Base-by-base conservation (phyloP, 2,329 filamentous ascomycete genomes). In the Didymella pinodella region DNA sequence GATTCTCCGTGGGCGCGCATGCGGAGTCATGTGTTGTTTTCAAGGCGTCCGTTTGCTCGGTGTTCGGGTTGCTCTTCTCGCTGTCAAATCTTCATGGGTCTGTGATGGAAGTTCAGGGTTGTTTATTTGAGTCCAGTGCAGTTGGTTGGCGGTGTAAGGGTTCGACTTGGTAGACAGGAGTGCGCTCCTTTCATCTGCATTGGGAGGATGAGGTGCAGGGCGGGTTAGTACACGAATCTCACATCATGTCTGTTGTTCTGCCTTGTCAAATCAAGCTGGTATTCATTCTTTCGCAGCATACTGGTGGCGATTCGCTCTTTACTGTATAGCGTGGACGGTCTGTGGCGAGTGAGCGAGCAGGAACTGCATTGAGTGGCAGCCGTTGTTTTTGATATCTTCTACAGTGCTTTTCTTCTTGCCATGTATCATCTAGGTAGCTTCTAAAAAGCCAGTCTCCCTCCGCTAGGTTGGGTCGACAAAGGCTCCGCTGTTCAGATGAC, bases 21-120 rank as follows among this genome's bases (percentile, higher is more conserved):
- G 63, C 59, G 63, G 65, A 61, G 65, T 65, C 63, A 61, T 64
- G 63, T 60, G 53, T 70, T 65, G 63, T 70, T 66, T 64, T 68
- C 56, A 66, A 65, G 73, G 71, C 70, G 71, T 76, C 68, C 66
- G 69, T 76, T 69, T 67, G 63, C 66, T 70, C 66, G 72, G 73
- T 71, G 71, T 76, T 68, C 58, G 71, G 67, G 65, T 69, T 67
- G 60, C 66, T 62, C 49, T 67, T 64, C 62, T 62, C 53, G 50
- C 64, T 69, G 62, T 70, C 57, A 64, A 51, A 61, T 67, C 60
- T 69, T 63, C 60, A 62, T 64, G 70, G 64, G 58, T 57, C 58
- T 54, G 63, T 66, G 63, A 60, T 59, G 64, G 59, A 62, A 61
- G 57, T 69, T 59, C 57, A 62, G 64, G 61, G 56, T 66, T 72